Percentiles rank a stretch among this genome's conserved stretches.
These are phyloP conservation scores for Myriosclerotinia scirpicola DNA, from an alignment of 2,329 filamentous ascomycete species.

Conservation along the genomic window DNA sequence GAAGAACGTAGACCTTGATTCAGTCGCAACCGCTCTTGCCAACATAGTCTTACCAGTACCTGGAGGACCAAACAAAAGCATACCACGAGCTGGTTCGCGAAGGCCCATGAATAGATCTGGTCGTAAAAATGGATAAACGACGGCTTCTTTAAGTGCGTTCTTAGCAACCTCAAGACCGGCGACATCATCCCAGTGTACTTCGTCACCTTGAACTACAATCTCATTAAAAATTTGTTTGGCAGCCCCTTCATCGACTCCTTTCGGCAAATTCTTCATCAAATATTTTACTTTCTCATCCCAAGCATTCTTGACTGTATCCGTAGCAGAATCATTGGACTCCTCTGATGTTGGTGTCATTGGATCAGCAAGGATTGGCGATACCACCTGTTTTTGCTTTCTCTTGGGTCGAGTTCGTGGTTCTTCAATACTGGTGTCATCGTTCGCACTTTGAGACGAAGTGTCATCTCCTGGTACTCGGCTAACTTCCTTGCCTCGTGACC, in stretches of 20 bases:
- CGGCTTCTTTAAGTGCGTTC: conserved; percentile 86
- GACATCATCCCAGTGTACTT: conserved; percentile 92
- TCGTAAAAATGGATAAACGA: conserved; percentile 93
- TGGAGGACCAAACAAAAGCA: conserved; percentile 93
- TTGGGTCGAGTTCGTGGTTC: conserved; percentile 31
- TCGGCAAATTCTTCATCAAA: conserved; percentile 75
- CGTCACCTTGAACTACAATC: conserved; percentile 89
- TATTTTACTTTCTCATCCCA: conserved; percentile 63
- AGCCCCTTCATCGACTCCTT: conserved; percentile 76
- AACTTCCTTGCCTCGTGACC: conserved; percentile 30
- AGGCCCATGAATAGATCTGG: conserved; percentile 96
- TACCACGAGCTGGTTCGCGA: conserved; percentile 88
- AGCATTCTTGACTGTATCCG: conserved; percentile 48
- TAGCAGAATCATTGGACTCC: conserved; percentile 45
- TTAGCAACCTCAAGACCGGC: conserved; percentile 90
- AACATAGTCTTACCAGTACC: conserved; percentile 99
- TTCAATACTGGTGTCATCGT: conserved; percentile 40
- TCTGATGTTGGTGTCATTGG: conserved; percentile 48
- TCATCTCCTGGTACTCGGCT: conserved; percentile 34
- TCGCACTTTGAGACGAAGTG: conserved; percentile 37
- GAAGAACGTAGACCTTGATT: conserved; percentile 94
- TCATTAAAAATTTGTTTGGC: conserved; percentile 95
- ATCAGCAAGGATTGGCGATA: conserved; percentile 41
- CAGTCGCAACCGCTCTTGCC: conserved; percentile 88
- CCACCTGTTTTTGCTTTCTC: conserved; percentile 41